Evolutionary conservation across 371 early-diverging fungal genomes (phyloP), one percentile per base, ranked within the genome.

Genomic region (Dichotomocladium elegans): DNA sequence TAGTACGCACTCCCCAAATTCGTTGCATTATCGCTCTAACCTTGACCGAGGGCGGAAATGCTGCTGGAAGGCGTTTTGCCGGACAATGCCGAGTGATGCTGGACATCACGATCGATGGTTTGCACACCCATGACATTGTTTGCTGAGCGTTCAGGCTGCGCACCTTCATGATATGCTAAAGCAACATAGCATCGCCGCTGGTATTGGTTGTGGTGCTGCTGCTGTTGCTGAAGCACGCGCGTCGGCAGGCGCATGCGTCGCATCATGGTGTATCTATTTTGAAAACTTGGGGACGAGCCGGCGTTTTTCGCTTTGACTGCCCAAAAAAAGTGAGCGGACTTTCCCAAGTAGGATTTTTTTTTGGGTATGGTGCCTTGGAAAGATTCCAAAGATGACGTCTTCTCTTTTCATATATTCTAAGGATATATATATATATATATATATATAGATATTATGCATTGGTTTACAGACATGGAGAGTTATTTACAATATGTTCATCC

Each of bases 31-130:
- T 40, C 6, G 22, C 33, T 15, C 12, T 7, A 34, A 63, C 59
- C 55, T 53, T 47, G 43, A 12, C 59, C 56, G 12, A 56, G 43
- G 28, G 57, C 42, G 8, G 54, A 55, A 31, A 55, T 55, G 45
- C 45, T 47, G 30, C 64, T 64, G 10, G 51, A 28, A 40, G 51
- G 26, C 31, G 37, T 56, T 33, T 22, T 60, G 45, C 40, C 53
- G 33, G 57, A 53, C 26, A 41, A 60, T 17, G 42, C 55, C 33
- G 53, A 48, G 24, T 51, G 57, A 9, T 63, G 35, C 41, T 55
- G 31, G 17, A 54, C 31, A 1, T 53, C 34, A 33, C 59, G 59
- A 28, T 56, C 54, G 41, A 51, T 26, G 15, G 57, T 63, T 29
- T 55, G 57, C 35, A 55, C 57, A 12, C 54, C 51, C 21, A 48